Conservation (phyloP, 148 eudicot genomes). For the Polygonum maritimum region DNA sequence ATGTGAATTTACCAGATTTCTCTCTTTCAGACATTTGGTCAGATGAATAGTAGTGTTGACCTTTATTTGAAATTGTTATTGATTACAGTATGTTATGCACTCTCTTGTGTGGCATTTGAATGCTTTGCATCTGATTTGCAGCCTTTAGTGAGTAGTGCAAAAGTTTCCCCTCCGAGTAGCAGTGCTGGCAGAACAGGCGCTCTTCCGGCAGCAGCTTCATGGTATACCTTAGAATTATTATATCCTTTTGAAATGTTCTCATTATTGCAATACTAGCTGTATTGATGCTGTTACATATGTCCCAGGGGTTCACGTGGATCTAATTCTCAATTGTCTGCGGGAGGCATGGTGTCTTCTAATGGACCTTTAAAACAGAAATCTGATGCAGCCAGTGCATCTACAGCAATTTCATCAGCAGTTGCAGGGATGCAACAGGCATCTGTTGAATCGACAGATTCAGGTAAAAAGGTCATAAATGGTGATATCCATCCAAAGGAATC, state of each 20-base stretch:
- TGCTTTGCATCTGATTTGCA: not conserved
- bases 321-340: slow-evolving; percentile 30
- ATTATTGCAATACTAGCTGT: not conserved
- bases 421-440: slow-evolving; percentile 24
- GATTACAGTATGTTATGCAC: not conserved
- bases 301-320: slow-evolving; percentile 65
- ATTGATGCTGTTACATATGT: not conserved
- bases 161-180: slow-evolving; percentile 59
- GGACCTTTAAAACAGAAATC: slow-evolving; percentile 46
- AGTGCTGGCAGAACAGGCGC: slow-evolving; percentile 67
- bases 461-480: slow-evolving; percentile 29
- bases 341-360: slow-evolving; percentile 31
- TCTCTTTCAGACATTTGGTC: not conserved
- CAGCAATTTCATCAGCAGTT: slow-evolving; percentile 27
- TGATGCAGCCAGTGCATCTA: slow-evolving; percentile 27
- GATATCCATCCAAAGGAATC: slow-evolving; percentile 24
- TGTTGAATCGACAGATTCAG: slow-evolving; percentile 20
- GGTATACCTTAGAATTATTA: slow-evolving; percentile 30
- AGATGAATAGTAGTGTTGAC: not conserved
- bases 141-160: slow-evolving; percentile 24
- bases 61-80: not conserved
- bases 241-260: not conserved
- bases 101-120: not conserved
- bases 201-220: slow-evolving; percentile 89
- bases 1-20: not conserved